Evolutionary conservation across 805 yeast species (phyloP).

Genomic region (Kazachstania psychrophila): DNA sequence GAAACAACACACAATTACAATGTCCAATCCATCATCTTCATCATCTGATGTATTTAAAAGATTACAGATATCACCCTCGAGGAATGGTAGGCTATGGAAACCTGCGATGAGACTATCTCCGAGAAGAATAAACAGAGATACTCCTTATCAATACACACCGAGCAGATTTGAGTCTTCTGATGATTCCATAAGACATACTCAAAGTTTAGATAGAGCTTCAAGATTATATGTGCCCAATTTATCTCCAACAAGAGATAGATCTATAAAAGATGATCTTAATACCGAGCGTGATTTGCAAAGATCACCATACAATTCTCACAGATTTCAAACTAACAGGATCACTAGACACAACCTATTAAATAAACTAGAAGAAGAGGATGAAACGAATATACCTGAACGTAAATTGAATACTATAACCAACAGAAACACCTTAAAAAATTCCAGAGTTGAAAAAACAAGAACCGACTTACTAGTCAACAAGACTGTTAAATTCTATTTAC

Average conservation of each 20-base stretch:
- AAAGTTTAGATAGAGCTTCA: conserved; percentile 4
- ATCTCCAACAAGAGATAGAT: conserved; percentile 15
- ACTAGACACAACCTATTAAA: conserved; percentile 12
- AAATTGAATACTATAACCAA: too few species aligned
- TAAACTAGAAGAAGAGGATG: conserved; percentile 8
- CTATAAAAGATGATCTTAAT: not conserved
- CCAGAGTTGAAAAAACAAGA: not conserved
- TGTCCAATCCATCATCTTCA: conserved; percentile 1
- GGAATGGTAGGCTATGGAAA: conserved; percentile 12
- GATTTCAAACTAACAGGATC: not conserved
- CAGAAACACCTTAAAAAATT: too few species aligned
- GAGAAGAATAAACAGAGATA: not conserved
- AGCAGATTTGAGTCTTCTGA: not conserved
- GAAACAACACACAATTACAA: too few species aligned
- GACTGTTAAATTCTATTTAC: conserved; percentile 26
- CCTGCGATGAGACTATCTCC: conserved; percentile 17
- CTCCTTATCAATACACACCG: conserved; percentile 2
- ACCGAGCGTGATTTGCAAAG: not conserved
- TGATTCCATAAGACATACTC: not conserved
- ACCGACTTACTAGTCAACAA: conserved; percentile 8
- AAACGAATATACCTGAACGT: too few species aligned
- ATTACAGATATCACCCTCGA: conserved; percentile 21
- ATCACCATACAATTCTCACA: not conserved
- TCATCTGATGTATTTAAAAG: conserved; percentile 17
- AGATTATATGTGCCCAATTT: conserved; percentile 5